Conservation (phyloP, 495 filamentous ascomycete species). For the Pseudomonodictys pantanalensis region DNA sequence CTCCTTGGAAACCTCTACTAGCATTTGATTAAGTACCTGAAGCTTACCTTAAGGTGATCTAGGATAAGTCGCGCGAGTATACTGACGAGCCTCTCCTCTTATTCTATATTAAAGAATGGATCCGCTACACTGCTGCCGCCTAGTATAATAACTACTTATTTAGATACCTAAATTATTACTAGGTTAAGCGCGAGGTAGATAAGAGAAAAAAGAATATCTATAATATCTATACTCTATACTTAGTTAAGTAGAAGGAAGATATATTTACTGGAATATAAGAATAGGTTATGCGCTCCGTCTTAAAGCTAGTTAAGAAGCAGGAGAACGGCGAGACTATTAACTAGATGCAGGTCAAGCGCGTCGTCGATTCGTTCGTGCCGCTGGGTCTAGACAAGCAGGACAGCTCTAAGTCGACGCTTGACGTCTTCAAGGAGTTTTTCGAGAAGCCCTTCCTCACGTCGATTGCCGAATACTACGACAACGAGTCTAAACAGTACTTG, state of each 20-base stretch:
- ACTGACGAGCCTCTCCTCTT: conserved; percentile 83
- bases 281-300: conserved; percentile 90
- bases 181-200: conserved; percentile 98
- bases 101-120: conserved; percentile 98
- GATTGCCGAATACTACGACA: conserved; percentile 80
- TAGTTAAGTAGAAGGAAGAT: conserved; percentile 90
- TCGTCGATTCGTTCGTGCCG: conserved; percentile 95
- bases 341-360: conserved; percentile 91
- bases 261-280: conserved; percentile 79
- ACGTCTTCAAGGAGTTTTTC: conserved; percentile 89
- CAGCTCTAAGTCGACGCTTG: conserved; percentile 86
- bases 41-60: conserved; percentile 66
- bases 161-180: conserved; percentile 94
- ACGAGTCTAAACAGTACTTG: conserved; percentile 90
- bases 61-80: conserved; percentile 67
- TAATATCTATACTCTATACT: conserved; percentile 94
- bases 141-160: conserved; percentile 98
- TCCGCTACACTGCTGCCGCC: conserved; percentile 88
- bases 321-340: conserved; percentile 97
- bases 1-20: conserved; percentile 95
- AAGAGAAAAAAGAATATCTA: conserved; percentile 98
- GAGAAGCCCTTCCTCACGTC: conserved; percentile 87
- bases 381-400: conserved; percentile 93
- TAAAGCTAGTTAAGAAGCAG: conserved; percentile 96
- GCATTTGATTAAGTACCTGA: conserved; percentile 80